Base-by-base conservation (phyloP, 2,329 filamentous ascomycete species). In the Alternaria arbusti region DNA sequence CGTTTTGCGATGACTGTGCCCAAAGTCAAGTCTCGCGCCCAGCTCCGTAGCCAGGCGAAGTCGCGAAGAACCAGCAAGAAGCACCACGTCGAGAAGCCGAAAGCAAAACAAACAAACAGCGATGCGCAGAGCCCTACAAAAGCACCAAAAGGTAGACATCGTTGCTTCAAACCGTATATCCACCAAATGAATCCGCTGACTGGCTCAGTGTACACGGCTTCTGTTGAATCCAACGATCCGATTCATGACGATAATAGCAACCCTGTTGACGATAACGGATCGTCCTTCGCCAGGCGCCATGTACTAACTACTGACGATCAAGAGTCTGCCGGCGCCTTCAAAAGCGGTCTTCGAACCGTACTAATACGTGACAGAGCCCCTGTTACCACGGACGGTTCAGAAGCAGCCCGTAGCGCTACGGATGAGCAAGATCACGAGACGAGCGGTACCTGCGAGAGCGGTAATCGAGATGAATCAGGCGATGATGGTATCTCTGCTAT, bases 21-120 rank as follows among this genome's bases (percentile, higher is more conserved):
- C 10, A 64, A 12, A 46, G 26, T 46, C 7, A 64, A 51, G 44
- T 47, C 54, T 25, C 59, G 59, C 46, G 20, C 32, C 6, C 49
- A 54, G 17, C 36, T 62, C 9, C 26, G 30, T 15, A 26, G 23
- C 36, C 44, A 36, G 5, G 22, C 4, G 20, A 64, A 58, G 15
- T 36, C 17, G 15, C 22, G 12, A 40, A 10, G 13, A 15, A 28
- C n/a, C 40, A 43, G 40, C 20, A 59, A 49, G 15, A 51, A 59
- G 45, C 15, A 60, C 13, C 20, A 23, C 22, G 26, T 40, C 5
- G 32, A 46, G 4, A 9, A 13, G 8, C 15, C 32, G 20, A 26
- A 49, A 60, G 9, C 50, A 26, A 36, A 46, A 6, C 47, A 46
- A 17, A 28, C 47, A 56, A 51, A 56, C 49, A 25, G 13, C n/a